phyloP scores from a whole-genome alignment of 2,329 filamentous ascomycete species.

The Phialophora macrospora region DNA sequence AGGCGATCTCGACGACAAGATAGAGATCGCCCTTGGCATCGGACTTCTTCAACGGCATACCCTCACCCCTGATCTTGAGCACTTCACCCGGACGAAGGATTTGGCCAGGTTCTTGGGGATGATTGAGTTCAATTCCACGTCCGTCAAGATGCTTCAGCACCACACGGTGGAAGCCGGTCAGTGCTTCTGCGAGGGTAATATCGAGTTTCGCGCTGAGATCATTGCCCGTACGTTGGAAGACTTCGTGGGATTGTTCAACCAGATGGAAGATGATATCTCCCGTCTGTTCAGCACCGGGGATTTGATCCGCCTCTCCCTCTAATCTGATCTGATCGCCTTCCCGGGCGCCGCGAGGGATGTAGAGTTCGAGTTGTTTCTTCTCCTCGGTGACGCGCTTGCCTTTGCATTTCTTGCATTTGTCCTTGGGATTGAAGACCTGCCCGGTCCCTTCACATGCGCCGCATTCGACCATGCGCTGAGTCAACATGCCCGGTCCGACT shows the following conservation, averaged over 20 bases:
- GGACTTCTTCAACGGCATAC: constrained; percentile 89
- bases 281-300: constrained; percentile 77
- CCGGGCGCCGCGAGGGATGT: constrained; percentile 64
- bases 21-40: constrained; percentile 87
- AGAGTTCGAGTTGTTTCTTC: constrained; percentile 93
- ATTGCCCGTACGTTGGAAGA: constrained; percentile 80
- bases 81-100: constrained; percentile 82
- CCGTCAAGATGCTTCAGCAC: constrained; percentile 93
- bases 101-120: constrained; percentile 76
- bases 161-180: constrained; percentile 87
- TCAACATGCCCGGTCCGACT: constrained; percentile 84
- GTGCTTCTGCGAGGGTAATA: constrained; percentile 79
- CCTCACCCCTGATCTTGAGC: constrained; percentile 84
- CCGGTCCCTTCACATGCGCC: constrained; percentile 85
- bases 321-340: constrained; percentile 88
- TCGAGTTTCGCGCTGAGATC: constrained; percentile 83
- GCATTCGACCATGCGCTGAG: constrained; percentile 78
- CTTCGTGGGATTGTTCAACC: constrained; percentile 77
- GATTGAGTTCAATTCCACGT: constrained; percentile 79
- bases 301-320: constrained; percentile 91
- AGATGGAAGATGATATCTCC: constrained; percentile 93
- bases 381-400: constrained; percentile 83
- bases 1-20: constrained; percentile 81
- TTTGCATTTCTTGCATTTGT: constrained; percentile 99
- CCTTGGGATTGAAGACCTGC: constrained; percentile 89